Evolutionary conservation across 2,329 filamentous ascomycete genomes (phyloP), one percentile per base, ranked within the genome.

Genomic region (Fusarium hostae): DNA sequence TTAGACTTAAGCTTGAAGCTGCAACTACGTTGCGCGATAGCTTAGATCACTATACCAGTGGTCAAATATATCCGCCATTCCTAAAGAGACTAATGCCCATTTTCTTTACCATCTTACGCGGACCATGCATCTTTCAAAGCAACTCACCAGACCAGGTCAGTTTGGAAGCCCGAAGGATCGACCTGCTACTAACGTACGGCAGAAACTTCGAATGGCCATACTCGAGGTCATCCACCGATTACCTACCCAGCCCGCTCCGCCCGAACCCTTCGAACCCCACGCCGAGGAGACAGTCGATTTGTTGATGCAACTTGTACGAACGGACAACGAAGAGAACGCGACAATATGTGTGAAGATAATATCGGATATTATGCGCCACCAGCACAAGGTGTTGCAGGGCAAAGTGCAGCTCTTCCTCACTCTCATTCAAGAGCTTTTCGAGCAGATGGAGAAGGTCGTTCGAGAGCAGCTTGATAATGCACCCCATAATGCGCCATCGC

Each of bases 341-440:
- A 94, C 97, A n/a, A 85, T 99, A 70, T 98, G 95, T 80, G 94
- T 99, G 83, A 99, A 99, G 86, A 97, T 95, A 18, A 94, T 97
- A 56, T 98, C 97, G 85, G 96, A 99, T 79, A 91, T 98, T 72
- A 94, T 97, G 87, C 91, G 96, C 52, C 94, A 97, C 79, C 95
- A 98, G 81, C 89, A 91, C 63, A 97, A 95, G 83, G 90, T 91
- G 30, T 90, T 98, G 11, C 81, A 82, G 44, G 87, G 89, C 63
- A 94, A 93, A 79, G 95, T 98, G 6, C 95, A 98, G 80, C 88
- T 90, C 5, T 99, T 99, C 80, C 84, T 99, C 65, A 91, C 92
- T 60, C 86, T 99, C 40, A 98, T 99, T 54, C 92, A 97, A 78
- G 94, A 98, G 79, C 92, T 99, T 80, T 99, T 99, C 77, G 91